A percentile compares a stretch with the other conserved stretches of the same genome.
Conservation (phyloP, 495 filamentous ascomycete species). For the Aspergillus carlsbadensis region DNA sequence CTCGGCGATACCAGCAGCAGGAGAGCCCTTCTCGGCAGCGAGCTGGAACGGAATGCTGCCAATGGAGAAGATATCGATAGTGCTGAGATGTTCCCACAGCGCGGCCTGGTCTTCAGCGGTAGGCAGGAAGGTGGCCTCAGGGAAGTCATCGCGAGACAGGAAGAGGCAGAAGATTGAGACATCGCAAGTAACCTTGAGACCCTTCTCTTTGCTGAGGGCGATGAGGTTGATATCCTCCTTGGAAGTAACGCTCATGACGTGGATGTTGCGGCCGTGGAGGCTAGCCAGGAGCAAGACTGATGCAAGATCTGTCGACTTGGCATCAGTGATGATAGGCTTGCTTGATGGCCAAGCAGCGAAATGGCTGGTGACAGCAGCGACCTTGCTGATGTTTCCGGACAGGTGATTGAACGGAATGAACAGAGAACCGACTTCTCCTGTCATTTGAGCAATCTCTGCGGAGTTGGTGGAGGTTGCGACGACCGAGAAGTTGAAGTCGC, state of each 20-base stretch:
- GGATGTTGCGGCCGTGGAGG: conserved; percentile 79
- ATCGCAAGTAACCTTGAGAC: conserved; percentile 81
- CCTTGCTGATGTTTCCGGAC: conserved; percentile 83
- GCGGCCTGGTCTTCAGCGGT: conserved; percentile 70
- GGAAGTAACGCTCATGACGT: conserved; percentile 78
- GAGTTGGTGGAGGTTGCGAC: conserved; percentile 76
- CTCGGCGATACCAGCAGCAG: conserved; percentile 70
- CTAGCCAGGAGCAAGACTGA: conserved; percentile 78
- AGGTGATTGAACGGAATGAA: conserved; percentile 89
- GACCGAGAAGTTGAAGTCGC: conserved; percentile 86
- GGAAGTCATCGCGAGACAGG: conserved; percentile 71
- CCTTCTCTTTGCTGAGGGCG: conserved; percentile 77
- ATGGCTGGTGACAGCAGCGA: conserved; percentile 77
- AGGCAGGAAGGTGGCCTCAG: conserved; percentile 65
- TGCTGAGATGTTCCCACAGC: conserved; percentile 74
- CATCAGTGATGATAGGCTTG: conserved; percentile 85
- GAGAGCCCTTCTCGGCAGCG: conserved; percentile 58
- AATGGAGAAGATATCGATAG: conserved; percentile 81
- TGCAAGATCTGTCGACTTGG: conserved; percentile 78
- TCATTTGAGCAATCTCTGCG: conserved; percentile 69
- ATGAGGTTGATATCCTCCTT: conserved; percentile 83
- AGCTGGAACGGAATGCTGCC: conserved; percentile 82
- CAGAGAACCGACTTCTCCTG: conserved; percentile 75
- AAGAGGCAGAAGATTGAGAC: conserved; percentile 81
- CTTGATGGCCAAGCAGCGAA: conserved; percentile 77